Conservation (phyloP, 2,329 filamentous ascomycete genomes). For the Chaetomiaceae sp. region DNA sequence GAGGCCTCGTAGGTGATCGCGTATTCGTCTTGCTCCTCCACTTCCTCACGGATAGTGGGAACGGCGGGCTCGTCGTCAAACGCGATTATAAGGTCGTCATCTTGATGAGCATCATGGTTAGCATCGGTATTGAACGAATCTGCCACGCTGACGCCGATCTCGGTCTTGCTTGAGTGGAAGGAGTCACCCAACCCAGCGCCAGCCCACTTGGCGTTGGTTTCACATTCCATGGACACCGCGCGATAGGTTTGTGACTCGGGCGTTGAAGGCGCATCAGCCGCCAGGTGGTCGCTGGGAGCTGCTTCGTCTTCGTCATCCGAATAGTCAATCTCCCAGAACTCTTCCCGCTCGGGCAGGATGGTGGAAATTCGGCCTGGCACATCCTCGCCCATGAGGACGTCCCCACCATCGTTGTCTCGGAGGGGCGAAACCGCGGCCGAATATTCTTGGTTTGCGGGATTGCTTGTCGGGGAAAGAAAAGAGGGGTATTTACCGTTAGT, state of each 20-base stretch:
- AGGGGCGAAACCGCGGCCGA: not conserved
- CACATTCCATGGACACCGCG: not conserved
- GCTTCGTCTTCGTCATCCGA: constrained; percentile 15
- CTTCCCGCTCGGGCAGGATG: not conserved
- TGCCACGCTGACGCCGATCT: constrained; percentile 11
- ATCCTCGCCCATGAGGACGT: constrained; percentile 28
- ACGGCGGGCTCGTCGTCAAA: constrained; percentile 19
- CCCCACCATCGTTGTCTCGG: constrained; percentile 12
- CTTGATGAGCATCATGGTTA: constrained; percentile 22
- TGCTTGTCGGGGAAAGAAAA: not conserved
- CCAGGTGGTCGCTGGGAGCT: not conserved
- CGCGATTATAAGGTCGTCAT: constrained; percentile 17
- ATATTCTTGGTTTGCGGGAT: not conserved
- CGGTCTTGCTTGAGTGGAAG: not conserved
- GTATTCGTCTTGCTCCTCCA: constrained; percentile 15
- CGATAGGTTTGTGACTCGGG: not conserved
- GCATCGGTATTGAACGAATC: constrained; percentile 13
- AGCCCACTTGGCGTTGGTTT: not conserved
- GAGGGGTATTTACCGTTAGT: constrained; percentile 24
- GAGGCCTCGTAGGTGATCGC: constrained; percentile 3
- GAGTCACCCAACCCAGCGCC: not conserved
- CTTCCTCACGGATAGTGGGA: constrained; percentile 16
- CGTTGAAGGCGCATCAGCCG: not conserved
- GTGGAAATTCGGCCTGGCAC: not conserved
- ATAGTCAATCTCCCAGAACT: constrained; percentile 14